Evolutionary conservation across 176 grass and related monocot genomes (phyloP).

Genomic region (Aegilops umbellulata): DNA sequence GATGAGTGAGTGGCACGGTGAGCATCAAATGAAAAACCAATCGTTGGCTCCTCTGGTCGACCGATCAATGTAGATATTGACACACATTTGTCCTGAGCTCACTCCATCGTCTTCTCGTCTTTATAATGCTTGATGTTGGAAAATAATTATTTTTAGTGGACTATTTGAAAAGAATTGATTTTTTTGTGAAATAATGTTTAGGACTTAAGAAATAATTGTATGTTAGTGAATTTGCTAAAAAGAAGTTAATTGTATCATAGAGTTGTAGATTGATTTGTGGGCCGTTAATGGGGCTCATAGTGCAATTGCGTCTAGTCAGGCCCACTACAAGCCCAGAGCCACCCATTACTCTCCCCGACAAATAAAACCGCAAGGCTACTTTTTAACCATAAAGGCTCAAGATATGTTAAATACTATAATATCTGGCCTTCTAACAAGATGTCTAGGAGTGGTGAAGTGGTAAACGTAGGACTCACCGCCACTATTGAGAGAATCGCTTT

Average conservation of each 20-base stretch:
- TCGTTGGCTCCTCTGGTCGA: not conserved
- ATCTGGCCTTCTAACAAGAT: too few relatives aligned
- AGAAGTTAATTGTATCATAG: not conserved
- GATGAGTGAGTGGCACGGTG: not conserved
- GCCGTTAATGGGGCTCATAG: not conserved
- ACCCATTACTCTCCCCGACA: not conserved
- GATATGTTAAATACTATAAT: too few relatives aligned
- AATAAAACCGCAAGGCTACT: too few relatives aligned
- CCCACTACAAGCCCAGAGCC: not conserved
- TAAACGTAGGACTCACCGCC: too few relatives aligned
- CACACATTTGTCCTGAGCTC: not conserved
- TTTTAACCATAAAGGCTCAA: too few relatives aligned
- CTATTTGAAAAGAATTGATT: not conserved
- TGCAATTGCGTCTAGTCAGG: not conserved
- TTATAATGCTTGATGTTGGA: not conserved
- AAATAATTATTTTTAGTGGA: too few relatives aligned
- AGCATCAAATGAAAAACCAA: not conserved
- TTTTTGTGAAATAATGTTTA: not conserved
- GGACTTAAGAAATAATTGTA: not conserved
- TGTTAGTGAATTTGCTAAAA: too few relatives aligned
- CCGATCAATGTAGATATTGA: not conserved
- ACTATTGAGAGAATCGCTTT: too few relatives aligned
- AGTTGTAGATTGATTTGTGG: not conserved
- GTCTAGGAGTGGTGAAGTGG: too few relatives aligned
- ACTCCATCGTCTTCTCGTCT: not conserved